Percentiles rank a stretch among this genome's conserved stretches.
Evolutionary conservation across 1,284 basidiomycete genomes (phyloP).

Genomic region (Uromyces viciae-fabae): DNA sequence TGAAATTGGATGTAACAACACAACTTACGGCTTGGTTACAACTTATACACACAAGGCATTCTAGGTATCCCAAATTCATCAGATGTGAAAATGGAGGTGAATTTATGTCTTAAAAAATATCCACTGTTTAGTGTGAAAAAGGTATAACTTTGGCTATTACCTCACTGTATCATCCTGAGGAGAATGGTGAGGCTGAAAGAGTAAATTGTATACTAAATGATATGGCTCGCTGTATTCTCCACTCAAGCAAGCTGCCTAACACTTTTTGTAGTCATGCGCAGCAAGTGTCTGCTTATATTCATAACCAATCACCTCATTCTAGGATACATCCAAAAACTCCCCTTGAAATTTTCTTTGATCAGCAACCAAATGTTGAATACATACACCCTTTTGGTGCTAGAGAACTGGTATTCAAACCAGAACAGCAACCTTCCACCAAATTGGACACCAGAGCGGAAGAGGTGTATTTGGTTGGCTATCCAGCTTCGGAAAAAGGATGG

Average conservation of each 20-base stretch:
- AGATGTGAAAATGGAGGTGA: neutral
- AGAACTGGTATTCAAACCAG: neutral
- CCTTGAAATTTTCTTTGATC: neutral
- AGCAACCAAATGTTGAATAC: neutral
- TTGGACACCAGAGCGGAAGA: neutral
- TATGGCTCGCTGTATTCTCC: neutral
- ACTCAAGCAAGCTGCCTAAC: neutral
- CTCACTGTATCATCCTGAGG: slow-evolving; percentile 1
- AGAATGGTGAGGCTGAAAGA: slow-evolving; percentile 14
- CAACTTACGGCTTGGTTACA: neutral
- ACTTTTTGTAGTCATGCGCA: neutral
- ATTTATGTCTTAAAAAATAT: neutral
- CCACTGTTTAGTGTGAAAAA: no score
- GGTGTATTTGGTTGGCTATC: neutral
- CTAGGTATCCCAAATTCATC: neutral
- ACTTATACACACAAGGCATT: neutral
- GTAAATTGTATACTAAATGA: slow-evolving; percentile 14
- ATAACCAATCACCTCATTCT: neutral
- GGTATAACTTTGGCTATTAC: neutral
- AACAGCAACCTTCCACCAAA: neutral
- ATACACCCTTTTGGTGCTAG: neutral
- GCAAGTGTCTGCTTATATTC: neutral
- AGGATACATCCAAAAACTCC: neutral
- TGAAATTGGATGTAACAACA: neutral
- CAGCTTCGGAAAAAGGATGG: slow-evolving; percentile 7